phyloP scores from a whole-genome alignment of 2,329 filamentous ascomycete species.

The Aplosporella prunicola region DNA sequence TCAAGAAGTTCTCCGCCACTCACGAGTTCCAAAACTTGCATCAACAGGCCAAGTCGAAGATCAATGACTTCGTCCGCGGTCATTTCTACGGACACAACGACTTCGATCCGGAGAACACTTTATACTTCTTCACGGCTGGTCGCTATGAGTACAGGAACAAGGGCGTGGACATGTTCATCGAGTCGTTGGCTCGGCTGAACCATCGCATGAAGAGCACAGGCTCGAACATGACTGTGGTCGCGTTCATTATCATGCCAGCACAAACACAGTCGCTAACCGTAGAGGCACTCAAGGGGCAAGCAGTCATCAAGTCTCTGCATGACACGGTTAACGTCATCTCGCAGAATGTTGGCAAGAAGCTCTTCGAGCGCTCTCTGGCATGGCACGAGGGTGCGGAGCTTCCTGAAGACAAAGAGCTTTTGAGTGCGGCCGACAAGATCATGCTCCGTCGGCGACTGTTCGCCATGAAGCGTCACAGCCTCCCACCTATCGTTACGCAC shows the following conservation, averaged over 20 bases:
- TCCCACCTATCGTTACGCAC: constrained; percentile 95
- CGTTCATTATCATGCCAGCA: constrained; percentile 97
- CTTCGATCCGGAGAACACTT: constrained; percentile 90
- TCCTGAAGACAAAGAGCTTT: constrained; percentile 93
- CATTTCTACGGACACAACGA: constrained; percentile 99
- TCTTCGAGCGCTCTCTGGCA: constrained; percentile 87
- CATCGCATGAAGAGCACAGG: constrained; percentile 77
- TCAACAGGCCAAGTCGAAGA: constrained; percentile 93
- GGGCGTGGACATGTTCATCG: constrained; percentile 99
- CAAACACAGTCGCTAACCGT: constrained; percentile 93
- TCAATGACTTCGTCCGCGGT: constrained; percentile 93
- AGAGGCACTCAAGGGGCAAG: constrained; percentile 91
- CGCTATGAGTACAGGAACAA: constrained; percentile 98
- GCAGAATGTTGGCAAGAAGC: constrained; percentile 79
- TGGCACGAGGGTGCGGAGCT: constrained; percentile 93
- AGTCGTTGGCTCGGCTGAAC: constrained; percentile 88
- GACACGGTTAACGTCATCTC: constrained; percentile 93
- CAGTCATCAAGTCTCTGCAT: constrained; percentile 89
- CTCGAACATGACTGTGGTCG: constrained; percentile 88
- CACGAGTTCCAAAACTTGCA: constrained; percentile 99
- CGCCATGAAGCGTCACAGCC: constrained; percentile 84
- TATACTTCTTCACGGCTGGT: constrained; percentile 95
- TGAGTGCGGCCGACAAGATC: constrained; percentile 85
- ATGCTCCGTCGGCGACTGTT: constrained; percentile 84
- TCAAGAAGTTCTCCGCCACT: constrained; percentile 96